phyloP scores from a whole-genome alignment of 768 basidiomycete species.

The Psilocybe tampanensis region DNA sequence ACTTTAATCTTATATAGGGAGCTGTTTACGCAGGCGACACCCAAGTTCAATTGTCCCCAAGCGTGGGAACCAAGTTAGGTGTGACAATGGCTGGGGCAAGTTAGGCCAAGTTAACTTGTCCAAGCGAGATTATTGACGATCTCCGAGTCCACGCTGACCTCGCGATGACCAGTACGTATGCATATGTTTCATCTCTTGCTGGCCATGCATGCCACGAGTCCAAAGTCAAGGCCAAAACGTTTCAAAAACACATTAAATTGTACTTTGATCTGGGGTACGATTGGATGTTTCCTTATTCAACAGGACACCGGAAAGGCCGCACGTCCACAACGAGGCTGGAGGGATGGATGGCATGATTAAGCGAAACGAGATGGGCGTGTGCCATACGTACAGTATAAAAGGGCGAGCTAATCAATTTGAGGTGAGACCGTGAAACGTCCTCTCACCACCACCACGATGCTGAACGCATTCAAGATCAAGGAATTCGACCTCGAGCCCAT shows the following conservation, averaged over 20 bases:
- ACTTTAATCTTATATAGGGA: too few species aligned
- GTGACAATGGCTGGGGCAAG: too few species aligned
- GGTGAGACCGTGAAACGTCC: neutral
- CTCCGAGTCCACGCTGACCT: too few species aligned
- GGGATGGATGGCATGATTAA: neutral
- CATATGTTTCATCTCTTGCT: neutral
- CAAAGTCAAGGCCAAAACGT: neutral
- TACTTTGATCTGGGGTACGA: neutral
- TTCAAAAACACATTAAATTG: neutral
- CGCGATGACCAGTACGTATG: too few species aligned
- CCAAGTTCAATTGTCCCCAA: too few species aligned
- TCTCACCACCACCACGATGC: constrained; percentile 35
- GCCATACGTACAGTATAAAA: too few species aligned
- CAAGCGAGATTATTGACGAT: too few species aligned
- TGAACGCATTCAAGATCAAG: constrained; percentile 81
- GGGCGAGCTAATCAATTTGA: neutral
- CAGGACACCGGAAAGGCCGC: neutral
- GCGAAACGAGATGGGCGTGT: too few species aligned
- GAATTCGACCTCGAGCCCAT: constrained; percentile 74
- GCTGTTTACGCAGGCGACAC: too few species aligned
- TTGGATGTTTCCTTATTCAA: neutral
- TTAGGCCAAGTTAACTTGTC: too few species aligned
- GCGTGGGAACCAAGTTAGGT: too few species aligned
- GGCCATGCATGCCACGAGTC: neutral
- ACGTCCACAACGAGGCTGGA: neutral